Evolutionary conservation across 768 basidiomycete genomes (phyloP).

Genomic region (Lactarius indigo): DNA sequence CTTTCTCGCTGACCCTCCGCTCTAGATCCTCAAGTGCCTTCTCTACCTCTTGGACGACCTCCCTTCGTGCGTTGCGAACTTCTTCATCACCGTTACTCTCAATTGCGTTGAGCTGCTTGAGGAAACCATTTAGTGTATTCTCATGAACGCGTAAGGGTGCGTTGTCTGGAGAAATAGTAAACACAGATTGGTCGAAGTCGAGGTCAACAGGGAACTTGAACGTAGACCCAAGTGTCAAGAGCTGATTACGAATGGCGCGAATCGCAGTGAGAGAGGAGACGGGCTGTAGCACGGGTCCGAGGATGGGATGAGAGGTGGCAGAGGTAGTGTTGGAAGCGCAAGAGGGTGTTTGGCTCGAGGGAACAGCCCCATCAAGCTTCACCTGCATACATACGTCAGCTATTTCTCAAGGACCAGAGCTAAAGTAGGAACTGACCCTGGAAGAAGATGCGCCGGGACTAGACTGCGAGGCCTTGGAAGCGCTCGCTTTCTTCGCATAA

Average conservation of each 20-base stretch:
- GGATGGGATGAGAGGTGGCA: background rate
- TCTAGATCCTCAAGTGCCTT: conserved; percentile 54
- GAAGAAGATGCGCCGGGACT: conserved; percentile 11
- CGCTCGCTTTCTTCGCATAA: conserved; percentile 1
- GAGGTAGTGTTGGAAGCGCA: background rate
- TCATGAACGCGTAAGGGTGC: conserved; percentile 57
- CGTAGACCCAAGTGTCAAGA: conserved; percentile 8
- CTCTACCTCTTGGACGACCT: conserved; percentile 58
- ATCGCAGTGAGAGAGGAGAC: conserved; percentile 13
- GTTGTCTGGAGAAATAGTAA: conserved; percentile 61
- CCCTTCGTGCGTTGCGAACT: conserved; percentile 50
- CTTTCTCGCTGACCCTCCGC: conserved; percentile 6
- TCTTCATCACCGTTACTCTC: conserved; percentile 57
- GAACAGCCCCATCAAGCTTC: background rate
- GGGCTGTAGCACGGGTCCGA: background rate
- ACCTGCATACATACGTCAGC: background rate
- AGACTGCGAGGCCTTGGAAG: background rate
- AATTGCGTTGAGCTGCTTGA: conserved; percentile 63
- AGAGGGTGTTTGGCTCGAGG: background rate
- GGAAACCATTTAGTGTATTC: conserved; percentile 56
- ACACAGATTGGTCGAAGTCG: conserved; percentile 28
- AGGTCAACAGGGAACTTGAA: conserved; percentile 15
- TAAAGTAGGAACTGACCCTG: background rate
- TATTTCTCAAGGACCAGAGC: background rate
- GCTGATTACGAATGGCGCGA: conserved; percentile 10